phyloP scores from a whole-genome alignment of 148 eudicot genomes.

The Vaccinium darrowii region DNA sequence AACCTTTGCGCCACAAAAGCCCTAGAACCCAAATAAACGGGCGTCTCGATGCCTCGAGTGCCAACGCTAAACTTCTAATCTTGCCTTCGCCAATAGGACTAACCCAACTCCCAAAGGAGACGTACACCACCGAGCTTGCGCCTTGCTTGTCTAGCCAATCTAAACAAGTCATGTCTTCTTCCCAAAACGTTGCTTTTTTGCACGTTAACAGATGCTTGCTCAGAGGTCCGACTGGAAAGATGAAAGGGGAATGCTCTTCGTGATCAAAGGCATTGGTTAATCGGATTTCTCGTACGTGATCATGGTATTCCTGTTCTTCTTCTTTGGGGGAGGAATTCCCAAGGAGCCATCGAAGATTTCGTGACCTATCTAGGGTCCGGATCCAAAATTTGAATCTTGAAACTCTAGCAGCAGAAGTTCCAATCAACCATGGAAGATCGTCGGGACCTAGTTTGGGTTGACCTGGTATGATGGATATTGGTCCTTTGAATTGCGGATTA shows the following conservation, averaged over 20 bases:
- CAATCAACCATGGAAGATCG: constrained; percentile 54
- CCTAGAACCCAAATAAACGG: constrained; percentile 85
- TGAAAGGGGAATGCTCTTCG: constrained; percentile 13
- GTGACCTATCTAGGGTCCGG: constrained; percentile 32
- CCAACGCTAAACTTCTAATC: constrained; percentile 46
- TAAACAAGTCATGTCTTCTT: constrained; percentile 58
- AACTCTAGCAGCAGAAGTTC: constrained; percentile 27
- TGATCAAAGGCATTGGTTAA: background rate
- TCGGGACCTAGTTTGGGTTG: constrained; percentile 28
- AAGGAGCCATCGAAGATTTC: constrained; percentile 26
- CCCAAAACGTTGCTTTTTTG: constrained; percentile 37
- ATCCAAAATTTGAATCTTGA: constrained; percentile 49
- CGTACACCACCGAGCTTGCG: constrained; percentile 57
- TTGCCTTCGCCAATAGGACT: constrained; percentile 66
- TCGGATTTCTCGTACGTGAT: background rate
- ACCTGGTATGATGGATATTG: constrained; percentile 18
- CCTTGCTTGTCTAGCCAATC: constrained; percentile 60
- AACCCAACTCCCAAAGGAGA: constrained; percentile 92
- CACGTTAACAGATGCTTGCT: constrained; percentile 10
- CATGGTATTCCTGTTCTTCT: background rate
- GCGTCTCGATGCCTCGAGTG: constrained; percentile 48
- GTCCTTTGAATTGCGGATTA: constrained; percentile 15
- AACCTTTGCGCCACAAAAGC: constrained; percentile 54
- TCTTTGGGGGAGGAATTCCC: constrained; percentile 52
- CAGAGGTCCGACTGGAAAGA: constrained; percentile 43